Evolutionary conservation across 768 basidiomycete genomes (phyloP), one percentile per base, ranked within the genome.

Genomic region (Bullera alba): DNA sequence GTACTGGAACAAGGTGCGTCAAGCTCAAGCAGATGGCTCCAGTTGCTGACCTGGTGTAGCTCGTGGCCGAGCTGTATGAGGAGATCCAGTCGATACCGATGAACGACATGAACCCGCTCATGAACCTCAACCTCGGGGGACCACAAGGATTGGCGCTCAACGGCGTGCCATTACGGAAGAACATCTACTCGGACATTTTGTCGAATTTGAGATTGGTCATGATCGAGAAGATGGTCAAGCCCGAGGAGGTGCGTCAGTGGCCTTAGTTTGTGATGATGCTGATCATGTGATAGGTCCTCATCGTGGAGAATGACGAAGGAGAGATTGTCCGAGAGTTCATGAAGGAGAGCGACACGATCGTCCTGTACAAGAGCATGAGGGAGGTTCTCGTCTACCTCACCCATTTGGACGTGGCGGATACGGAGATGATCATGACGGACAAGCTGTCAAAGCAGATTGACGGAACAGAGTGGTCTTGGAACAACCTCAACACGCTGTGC

Each of bases 291-390:
- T 46, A 96, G 91, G 92, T 97, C 5, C 78, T 99, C 42, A 92
- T 97, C 58, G 95, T 96, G 22, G 95, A 97, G 75, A 97, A 99
- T 65, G 95, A 99, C 56, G 95, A 99, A 73, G 95, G 95, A 52
- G 95, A 99, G 77, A 95, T 97, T 54, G 95, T 99, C 10, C 83
- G 95, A 54, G 95, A 99, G 73, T 96, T 96, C 74, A 88, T 96
- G 89, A 77, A 97, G 77, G 95, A 99, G 76, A 84, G 77, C 65
- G 95, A 99, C 71, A 99, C 95, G 37, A 97, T 97, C 62, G 92
- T 96, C 21, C 78, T 99, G 26, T 99, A 97, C 80, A 99, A 97
- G 78, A 86, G 85, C 29, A 96, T 99, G 92, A 84, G 93, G 61
- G 91, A 96, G 73, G 80, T 96, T 10, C 80, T 99, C 50, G 95